A percentile compares a stretch with the other conserved stretches of the same genome.
These are phyloP conservation scores for Scenedesmus sp. DNA, from an alignment of 163 green algal genomes.

Conservation along the genomic window DNA sequence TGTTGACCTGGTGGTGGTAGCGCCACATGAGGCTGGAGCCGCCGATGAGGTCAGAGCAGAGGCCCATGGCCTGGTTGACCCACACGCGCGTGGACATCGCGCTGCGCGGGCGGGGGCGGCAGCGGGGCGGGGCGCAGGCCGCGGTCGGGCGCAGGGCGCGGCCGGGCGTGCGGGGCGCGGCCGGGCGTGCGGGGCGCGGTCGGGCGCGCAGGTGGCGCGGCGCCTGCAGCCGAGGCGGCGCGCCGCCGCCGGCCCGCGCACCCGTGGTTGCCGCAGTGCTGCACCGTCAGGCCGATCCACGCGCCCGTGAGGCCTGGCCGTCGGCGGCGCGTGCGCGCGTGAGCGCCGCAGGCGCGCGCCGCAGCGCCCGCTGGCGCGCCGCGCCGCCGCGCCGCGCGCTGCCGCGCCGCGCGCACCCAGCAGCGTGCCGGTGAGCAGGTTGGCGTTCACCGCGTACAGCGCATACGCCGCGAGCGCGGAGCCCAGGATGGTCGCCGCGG, in stretches of 20 bases:
- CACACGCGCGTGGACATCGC: constrained; percentile 78
- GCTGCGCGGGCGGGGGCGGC: constrained; percentile 9
- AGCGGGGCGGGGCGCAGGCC: too few relatives aligned
- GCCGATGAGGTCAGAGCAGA: constrained; percentile 80
- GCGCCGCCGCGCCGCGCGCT: too few relatives aligned
- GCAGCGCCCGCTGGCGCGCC: not conserved
- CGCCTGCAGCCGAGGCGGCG: too few relatives aligned
- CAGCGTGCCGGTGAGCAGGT: constrained; percentile 65
- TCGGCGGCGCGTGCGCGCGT: not conserved
- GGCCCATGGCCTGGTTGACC: constrained; percentile 77
- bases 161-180: not conserved
- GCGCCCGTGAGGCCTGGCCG: constrained; percentile 75
- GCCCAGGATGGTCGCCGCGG: constrained; percentile 66
- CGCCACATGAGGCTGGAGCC: constrained; percentile 84
- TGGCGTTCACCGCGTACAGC: constrained; percentile 62
- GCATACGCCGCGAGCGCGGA: constrained; percentile 66
- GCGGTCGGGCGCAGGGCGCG: not conserved
- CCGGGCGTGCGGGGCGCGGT: too few relatives aligned
- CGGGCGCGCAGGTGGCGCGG: too few relatives aligned
- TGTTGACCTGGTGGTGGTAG: constrained; percentile 83
- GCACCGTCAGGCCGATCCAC: constrained; percentile 80
- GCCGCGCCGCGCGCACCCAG: constrained; percentile 46
- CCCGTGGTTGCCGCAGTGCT: constrained; percentile 27
- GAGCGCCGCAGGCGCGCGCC: not conserved
- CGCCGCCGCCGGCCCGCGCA: too few relatives aligned